Evolutionary conservation across 176 grass and related monocot species (phyloP), one percentile per base, ranked within the genome.

Genomic region (Themeda triandra): DNA sequence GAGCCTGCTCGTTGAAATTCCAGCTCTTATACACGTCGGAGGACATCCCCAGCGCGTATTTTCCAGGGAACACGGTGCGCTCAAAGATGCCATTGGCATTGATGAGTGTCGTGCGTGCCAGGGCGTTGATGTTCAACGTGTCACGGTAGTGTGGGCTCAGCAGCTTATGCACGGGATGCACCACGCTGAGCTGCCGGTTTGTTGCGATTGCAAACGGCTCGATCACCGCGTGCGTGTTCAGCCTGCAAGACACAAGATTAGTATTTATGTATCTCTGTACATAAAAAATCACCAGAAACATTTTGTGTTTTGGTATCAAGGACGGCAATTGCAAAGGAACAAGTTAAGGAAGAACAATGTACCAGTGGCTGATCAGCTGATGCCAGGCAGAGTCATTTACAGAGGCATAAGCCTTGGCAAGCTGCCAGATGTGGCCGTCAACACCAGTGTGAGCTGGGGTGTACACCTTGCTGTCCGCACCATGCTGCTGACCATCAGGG

Each of bases 351-450:
- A 39, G 8, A 39, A n/a, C 14, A 49, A 24, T 29, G 21, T 86
- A 98, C 95, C 96, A 95, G 79, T 98, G 96, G 89, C 96, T 93
- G 67, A 98, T 76, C 69, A 98, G 91, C 80, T 98, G 92, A 75
- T 98, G 96, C 84, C 84, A 95, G 24, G 89, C 96, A 35, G 96
- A 98, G 85, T 98, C 96, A 1, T 98, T 93, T 28, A 98, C 96
- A 8, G 76, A 75, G 44, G 87, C 96, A 17, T 95, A 98, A 28
- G 96, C 96, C 91, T 98, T 98, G 63, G 96, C 92, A 41, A 98
- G 87, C 42, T 95, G 91, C 96, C 96, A 98, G 17, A 98, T 88
- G 21, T 86, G 88, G 6, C 77, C 49, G 0, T 83, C 11, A 36
- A 89, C 82, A 3, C 93, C 91, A 3, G 73, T 45, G 0, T 79